Base-by-base conservation (phyloP, 2,329 filamentous ascomycete genomes). In the Ascochyta clinopodiicola region DNA sequence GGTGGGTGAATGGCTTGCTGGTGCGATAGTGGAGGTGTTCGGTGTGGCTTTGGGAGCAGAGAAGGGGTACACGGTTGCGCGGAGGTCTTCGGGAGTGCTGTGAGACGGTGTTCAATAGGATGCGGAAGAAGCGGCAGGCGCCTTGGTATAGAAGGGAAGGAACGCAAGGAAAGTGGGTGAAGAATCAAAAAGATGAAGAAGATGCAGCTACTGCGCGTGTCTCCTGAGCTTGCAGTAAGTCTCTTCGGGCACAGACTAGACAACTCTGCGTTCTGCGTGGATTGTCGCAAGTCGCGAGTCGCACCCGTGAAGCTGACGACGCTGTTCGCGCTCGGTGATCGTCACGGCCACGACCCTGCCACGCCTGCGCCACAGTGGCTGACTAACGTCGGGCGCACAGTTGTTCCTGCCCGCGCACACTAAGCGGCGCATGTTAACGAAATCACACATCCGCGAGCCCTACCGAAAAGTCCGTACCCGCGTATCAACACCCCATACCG, bases 401-500 rank as follows among this genome's bases (percentile, higher is more conserved):
- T 63, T 72, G 32, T 58, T 70, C 67, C 69, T 52, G 52, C 43
- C 61, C 51, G 49, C 59, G 50, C 61, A 60, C 63, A 56, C 69
- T 67, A 67, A 59, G 29, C 68, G 47, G 46, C 29, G 19, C 4
- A 68, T 67, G 37, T 35, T 39, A 6, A 51, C 48, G 53, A 57
- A 51, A 57, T 57, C 47, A 25, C 44, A 38, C 38, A 31, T 19
- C n/a, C 13, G 19, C 36, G 36, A 36, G 19, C 29, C 29, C 36
- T 52, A 56, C 51, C 63, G 61, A 71, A 60, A 59, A 61, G 60
- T 57, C 60, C 63, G 61, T 24, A 43, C 22, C 48, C 42, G 36
- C 48, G 53, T 65, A 70, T 67, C 63, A 58, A 63, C 67, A 65
- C 59, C 58, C 56, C 59, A 62, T 64, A 71, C 63, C 65, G 65